Conservation (phyloP, 345 rosid species). For the Clarkia xantiana region DNA sequence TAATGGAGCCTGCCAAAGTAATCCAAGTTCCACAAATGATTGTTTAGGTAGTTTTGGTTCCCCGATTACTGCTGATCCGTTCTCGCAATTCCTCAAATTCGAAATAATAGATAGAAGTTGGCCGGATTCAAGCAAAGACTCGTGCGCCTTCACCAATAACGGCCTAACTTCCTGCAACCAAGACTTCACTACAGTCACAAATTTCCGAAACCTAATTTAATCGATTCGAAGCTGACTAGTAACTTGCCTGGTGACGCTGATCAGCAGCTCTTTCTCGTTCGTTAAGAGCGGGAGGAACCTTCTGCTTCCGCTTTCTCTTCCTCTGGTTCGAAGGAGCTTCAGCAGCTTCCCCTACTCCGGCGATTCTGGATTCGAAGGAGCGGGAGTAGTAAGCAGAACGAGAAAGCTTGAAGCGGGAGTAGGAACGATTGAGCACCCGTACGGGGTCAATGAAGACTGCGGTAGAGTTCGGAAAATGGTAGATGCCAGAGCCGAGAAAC, state of each 20-base stretch:
- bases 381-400: conserved; percentile 70
- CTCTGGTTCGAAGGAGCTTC: conserved; percentile 29
- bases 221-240: not conserved
- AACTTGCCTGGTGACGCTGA: conserved; percentile 52
- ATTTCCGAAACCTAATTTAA: not conserved
- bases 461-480: conserved; percentile 25
- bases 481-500: conserved; percentile 39
- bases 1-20: conserved; percentile 69
- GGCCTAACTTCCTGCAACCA: conserved; percentile 39
- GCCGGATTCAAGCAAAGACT: conserved; percentile 22
- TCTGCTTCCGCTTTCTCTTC: conserved; percentile 34
- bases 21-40: conserved; percentile 53
- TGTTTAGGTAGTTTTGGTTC: conserved; percentile 6
- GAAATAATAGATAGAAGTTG: conserved; percentile 33
- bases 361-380: conserved; percentile 29
- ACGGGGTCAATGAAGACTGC: conserved; percentile 59
- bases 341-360: conserved; percentile 2
- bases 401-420: conserved; percentile 41
- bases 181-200: not conserved
- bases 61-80: conserved; percentile 12
- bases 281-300: conserved; percentile 21
- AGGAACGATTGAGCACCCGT: conserved; percentile 45
- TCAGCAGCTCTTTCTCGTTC: conserved; percentile 51
- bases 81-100: conserved; percentile 19
- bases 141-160: conserved; percentile 33